These are phyloP conservation scores for Penicillium paradoxum DNA, from an alignment of 495 filamentous ascomycete species.

Conservation along the genomic window DNA sequence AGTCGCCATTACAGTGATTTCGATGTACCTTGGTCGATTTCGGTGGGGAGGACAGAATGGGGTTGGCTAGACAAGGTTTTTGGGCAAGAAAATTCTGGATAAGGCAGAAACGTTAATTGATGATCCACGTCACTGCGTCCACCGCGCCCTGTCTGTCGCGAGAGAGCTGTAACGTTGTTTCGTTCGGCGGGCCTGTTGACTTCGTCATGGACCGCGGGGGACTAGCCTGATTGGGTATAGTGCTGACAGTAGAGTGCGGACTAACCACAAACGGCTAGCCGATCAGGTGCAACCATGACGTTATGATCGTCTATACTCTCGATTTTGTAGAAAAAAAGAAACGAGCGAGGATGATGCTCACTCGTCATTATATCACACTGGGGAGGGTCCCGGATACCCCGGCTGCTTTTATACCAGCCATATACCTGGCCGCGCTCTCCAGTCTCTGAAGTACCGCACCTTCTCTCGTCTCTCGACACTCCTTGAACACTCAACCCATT, in stretches of 20 bases:
- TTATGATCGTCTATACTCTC: constrained; percentile 20
- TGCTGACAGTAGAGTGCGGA: constrained; percentile 2
- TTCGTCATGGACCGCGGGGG: constrained; percentile 33
- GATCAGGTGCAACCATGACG: constrained; percentile 30
- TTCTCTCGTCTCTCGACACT: not conserved
- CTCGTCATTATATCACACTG: constrained; percentile 6
- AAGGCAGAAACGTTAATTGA: not conserved
- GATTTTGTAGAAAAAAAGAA: constrained; percentile 2
- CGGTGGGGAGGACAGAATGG: not conserved
- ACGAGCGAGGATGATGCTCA: constrained; percentile 11
- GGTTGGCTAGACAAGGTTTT: not conserved
- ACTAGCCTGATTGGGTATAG: constrained; percentile 24
- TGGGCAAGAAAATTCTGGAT: constrained; percentile 4
- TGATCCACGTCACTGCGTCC: constrained; percentile 25
- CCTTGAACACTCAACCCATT: not conserved
- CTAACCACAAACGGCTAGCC: constrained; percentile 25
- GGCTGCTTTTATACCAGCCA: constrained; percentile 2
- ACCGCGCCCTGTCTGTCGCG: not conserved
- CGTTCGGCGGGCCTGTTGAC: constrained; percentile 11
- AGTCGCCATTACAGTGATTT: constrained; percentile 57
- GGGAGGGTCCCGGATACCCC: constrained; percentile 13
- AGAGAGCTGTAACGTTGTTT: constrained; percentile 22
- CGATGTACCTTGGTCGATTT: not conserved
- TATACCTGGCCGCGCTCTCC: constrained; percentile 2
- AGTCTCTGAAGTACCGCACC: not conserved